These are phyloP conservation scores for Kernera saxatilis DNA, from an alignment of 345 rosid genomes.

Conservation along the genomic window DNA sequence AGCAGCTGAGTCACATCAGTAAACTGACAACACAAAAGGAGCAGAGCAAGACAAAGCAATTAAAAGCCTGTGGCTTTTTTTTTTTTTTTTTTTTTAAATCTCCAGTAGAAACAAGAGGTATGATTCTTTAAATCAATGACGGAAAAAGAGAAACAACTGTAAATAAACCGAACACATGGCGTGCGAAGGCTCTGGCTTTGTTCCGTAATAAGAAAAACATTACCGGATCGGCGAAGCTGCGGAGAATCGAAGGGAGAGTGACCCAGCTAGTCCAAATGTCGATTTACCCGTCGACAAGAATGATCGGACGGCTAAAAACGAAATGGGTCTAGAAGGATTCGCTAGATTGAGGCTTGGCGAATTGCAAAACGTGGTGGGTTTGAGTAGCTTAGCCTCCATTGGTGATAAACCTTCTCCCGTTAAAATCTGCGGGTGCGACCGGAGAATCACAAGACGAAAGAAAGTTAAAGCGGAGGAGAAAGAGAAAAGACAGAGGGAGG, in stretches of 20 bases:
- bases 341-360: background rate
- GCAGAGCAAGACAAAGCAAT: background rate
- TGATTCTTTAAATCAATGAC: background rate
- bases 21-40: conserved; percentile 13
- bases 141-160: background rate
- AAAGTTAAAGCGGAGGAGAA: background rate
- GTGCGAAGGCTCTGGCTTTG: background rate
- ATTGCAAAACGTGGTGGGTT: conserved; percentile 8
- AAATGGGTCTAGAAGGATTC: conserved; percentile 7
- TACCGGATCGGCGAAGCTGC: conserved; percentile 26
- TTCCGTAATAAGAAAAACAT: background rate
- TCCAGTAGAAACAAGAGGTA: background rate
- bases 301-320: background rate
- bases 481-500: conserved; percentile 19
- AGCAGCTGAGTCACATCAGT: conserved; percentile 3
- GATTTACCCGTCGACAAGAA: background rate
- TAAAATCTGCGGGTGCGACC: background rate
- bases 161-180: background rate
- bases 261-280: background rate
- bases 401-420: background rate
- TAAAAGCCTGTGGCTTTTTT: background rate
- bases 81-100: background rate
- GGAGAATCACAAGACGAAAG: background rate
- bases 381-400: conserved; percentile 29
- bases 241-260: conserved; percentile 12